These are phyloP conservation scores for Selaginella tamariscina DNA, from an alignment of 75 land plant genomes.

Conservation along the genomic window DNA sequence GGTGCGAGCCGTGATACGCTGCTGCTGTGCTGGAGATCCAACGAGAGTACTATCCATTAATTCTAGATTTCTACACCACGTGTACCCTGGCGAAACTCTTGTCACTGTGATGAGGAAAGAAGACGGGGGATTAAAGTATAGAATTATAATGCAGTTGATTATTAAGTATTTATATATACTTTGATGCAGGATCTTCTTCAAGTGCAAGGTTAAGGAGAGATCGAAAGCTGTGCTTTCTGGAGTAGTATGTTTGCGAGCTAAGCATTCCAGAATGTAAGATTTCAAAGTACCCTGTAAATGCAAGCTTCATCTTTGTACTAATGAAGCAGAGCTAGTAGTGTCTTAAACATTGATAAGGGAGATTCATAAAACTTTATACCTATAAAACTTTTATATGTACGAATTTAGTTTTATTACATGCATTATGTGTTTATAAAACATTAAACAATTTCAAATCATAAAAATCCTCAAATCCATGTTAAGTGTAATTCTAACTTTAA, in stretches of 20 bases:
- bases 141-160: background rate
- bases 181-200: slow-evolving; percentile 42
- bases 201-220: slow-evolving; percentile 57
- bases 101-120: slow-evolving; percentile 81
- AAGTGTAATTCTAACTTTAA: no score
- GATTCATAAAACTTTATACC: no score
- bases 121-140: slow-evolving; percentile 14
- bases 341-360: no score
- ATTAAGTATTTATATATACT: background rate
- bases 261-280: no score
- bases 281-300: no score
- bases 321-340: no score
- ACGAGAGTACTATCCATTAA: slow-evolving; percentile 39
- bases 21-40: slow-evolving; percentile 55
- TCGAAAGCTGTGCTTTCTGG: slow-evolving; percentile 60
- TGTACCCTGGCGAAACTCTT: slow-evolving; percentile 88
- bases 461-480: no score
- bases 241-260: slow-evolving; percentile 20
- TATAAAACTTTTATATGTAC: no score
- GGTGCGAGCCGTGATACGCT: slow-evolving; percentile 56
- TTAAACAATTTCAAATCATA: no score
- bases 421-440: no score
- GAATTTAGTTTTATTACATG: no score
- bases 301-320: no score
- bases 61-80: slow-evolving; percentile 73